phyloP scores from a whole-genome alignment of 1,284 basidiomycete species.

The Cutaneotrichosporon mucoides region DNA sequence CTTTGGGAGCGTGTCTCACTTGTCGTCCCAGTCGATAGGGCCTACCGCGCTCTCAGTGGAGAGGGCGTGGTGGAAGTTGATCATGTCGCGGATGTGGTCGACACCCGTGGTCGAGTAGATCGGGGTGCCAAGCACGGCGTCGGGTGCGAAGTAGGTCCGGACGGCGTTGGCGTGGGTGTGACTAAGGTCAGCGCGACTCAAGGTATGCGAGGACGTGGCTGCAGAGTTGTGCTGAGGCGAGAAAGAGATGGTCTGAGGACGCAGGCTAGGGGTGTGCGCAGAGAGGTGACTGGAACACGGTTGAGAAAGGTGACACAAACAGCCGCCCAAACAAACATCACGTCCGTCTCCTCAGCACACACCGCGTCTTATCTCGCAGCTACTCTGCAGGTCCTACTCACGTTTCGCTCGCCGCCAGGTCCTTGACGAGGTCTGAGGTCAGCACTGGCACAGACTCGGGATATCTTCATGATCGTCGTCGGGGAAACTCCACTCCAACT shows the following conservation, averaged over 20 bases:
- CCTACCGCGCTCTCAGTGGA: constrained; percentile 22
- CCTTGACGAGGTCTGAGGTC: constrained; percentile 24
- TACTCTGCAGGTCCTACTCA: constrained; percentile 17
- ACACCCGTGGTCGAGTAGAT: constrained; percentile 24
- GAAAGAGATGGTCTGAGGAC: not conserved
- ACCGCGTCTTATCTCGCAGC: too few relatives aligned
- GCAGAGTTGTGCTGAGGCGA: not conserved
- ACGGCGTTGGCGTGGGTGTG: constrained; percentile 30
- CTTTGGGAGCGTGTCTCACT: constrained; percentile 19
- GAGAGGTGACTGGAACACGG: not conserved
- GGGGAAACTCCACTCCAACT: too few relatives aligned
- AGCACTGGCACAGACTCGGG: not conserved
- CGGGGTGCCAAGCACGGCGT: constrained; percentile 25
- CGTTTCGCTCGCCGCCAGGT: constrained; percentile 34
- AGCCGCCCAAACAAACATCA: too few relatives aligned
- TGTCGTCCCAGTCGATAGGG: constrained; percentile 31
- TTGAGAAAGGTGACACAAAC: not conserved
- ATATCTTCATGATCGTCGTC: not conserved
- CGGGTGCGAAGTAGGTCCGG: constrained; percentile 33
- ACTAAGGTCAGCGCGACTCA: constrained; percentile 13
- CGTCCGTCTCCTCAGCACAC: not conserved
- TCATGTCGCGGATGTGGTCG: constrained; percentile 32
- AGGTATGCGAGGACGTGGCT: not conserved
- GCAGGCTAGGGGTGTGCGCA: too few relatives aligned
- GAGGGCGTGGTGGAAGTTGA: constrained; percentile 21